Evolutionary conservation across 163 green algal species (phyloP), one percentile per base, ranked within the genome.

Genomic region (Prototheca wickerhamii): DNA sequence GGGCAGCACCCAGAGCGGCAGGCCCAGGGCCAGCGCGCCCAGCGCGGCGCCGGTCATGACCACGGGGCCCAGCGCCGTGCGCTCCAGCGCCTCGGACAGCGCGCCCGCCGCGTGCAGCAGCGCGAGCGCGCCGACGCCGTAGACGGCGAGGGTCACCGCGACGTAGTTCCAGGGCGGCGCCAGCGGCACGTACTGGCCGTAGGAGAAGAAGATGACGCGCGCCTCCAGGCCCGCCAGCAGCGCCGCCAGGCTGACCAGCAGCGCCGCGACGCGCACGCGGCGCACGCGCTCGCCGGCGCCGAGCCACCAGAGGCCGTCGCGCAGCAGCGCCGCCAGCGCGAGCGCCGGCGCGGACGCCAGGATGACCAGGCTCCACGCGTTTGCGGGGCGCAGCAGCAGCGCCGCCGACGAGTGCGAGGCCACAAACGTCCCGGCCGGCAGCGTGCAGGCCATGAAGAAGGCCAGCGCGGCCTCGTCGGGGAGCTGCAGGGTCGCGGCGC

Each of bases 171-270:
- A 95, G 29, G 92, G 91, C 20, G 86, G 70, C 0, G 77, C 79
- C 26, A 97, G 74, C 61, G 78, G 72, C 69, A 98, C 91, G 84
- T 96, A 98, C 71, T 93, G 82, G 2, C 78, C 81, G 69, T 96
- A 96, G 2, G 82, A 82, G 60, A 82, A 72, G 73, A 96, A 95
- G 18, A 98, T 55, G 17, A 98, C 85, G 17, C 89, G 83, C 12
- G 84, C 86, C 80, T 98, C 89, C 23, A 97, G 70, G 3, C 79
- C 88, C 4, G 77, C 77, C 50, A 94, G 49, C 10, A 67, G 67
- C 12, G 76, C 72, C 7, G 75, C 60, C 57, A 91, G 68, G 2
- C 79, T 58, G 21, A 65, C 8, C 12, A 81, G 54, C 54, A 82
- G 57, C 43, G 85, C 32, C 37, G 83, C 23, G 30, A 63, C 63